Evolutionary conservation across 495 filamentous ascomycete species (phyloP).

Genomic region (Articulospora tetracladia): DNA sequence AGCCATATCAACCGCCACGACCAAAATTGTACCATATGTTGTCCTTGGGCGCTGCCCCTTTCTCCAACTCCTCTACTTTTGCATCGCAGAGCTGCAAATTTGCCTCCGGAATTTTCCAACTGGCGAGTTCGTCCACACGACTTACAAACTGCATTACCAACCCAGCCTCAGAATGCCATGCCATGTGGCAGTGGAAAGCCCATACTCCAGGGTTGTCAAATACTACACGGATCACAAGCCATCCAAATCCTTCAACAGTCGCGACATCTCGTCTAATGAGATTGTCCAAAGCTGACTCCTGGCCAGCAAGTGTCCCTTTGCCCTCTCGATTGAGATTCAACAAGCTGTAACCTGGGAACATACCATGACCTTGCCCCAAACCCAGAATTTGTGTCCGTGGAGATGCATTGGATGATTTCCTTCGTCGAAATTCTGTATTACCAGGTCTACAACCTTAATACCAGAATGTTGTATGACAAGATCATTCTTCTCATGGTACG

Average conservation of each 20-base stretch:
- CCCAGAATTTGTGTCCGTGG: slow-evolving; percentile 59
- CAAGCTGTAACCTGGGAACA: slow-evolving; percentile 38
- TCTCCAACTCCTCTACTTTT: slow-evolving; percentile 17
- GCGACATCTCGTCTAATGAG: slow-evolving; percentile 59
- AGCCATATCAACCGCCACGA: slow-evolving; percentile 14
- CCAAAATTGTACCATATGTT: slow-evolving; percentile 22
- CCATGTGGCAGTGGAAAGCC: slow-evolving; percentile 52
- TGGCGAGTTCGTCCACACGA: slow-evolving; percentile 37
- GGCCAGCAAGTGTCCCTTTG: slow-evolving; percentile 11
- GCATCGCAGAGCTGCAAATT: slow-evolving; percentile 31
- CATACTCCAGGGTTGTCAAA: slow-evolving; percentile 47
- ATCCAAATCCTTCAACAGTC: slow-evolving; percentile 44
- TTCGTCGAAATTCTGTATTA: slow-evolving; percentile 60
- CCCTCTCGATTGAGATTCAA: slow-evolving; percentile 17
- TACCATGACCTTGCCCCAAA: slow-evolving; percentile 52
- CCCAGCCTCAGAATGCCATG: slow-evolving; percentile 57
- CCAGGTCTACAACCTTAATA: slow-evolving; percentile 53
- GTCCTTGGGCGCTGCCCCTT: slow-evolving; percentile 20
- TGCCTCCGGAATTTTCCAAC: slow-evolving; percentile 40
- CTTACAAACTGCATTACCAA: slow-evolving; percentile 57
- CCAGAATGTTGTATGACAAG: slow-evolving; percentile 36
- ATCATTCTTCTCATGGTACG: slow-evolving; percentile 43
- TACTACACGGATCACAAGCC: slow-evolving; percentile 47
- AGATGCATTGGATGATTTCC: slow-evolving; percentile 64
- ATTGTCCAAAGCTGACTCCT: slow-evolving; percentile 28